These are phyloP conservation scores for Chenopodium formosanum DNA, from an alignment of 148 eudicot species.

Conservation along the genomic window DNA sequence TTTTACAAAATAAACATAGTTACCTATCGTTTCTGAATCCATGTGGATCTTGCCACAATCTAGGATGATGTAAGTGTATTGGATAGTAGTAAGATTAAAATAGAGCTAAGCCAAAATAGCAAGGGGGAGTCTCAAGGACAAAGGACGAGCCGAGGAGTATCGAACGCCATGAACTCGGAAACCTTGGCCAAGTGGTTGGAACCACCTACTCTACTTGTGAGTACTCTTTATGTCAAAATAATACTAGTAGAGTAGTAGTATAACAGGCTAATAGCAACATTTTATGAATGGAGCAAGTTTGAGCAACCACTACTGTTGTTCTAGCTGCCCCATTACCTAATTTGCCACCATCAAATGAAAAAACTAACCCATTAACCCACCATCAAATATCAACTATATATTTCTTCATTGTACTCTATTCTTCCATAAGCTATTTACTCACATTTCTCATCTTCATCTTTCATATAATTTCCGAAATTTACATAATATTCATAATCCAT, in stretches of 20 bases:
- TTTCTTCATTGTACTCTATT: not conserved
- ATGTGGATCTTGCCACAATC: no score
- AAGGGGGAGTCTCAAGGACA: no score
- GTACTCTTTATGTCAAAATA: not conserved
- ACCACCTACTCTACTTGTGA: not conserved
- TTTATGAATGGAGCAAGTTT: constrained; percentile 25
- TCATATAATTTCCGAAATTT: not conserved
- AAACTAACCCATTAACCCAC: constrained; percentile 26
- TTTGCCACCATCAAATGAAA: not conserved
- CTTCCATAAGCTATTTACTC: constrained; percentile 1
- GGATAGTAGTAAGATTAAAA: no score
- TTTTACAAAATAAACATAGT: no score
- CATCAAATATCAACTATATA: not conserved
- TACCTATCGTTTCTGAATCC: no score
- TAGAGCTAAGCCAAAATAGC: no score
- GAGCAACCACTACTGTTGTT: constrained; percentile 13
- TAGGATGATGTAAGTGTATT: no score
- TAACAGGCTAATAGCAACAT: not conserved
- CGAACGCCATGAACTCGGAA: not conserved
- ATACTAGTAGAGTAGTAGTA: not conserved
- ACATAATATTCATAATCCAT: not conserved
- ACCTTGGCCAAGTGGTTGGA: not conserved
- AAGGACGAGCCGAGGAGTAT: not conserved
- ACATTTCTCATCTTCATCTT: not conserved
- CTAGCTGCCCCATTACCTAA: constrained; percentile 9